Evolutionary conservation across 106 monocot genomes (phyloP), one percentile per base, ranked within the genome.

Genomic region (Platanthera zijinensis): DNA sequence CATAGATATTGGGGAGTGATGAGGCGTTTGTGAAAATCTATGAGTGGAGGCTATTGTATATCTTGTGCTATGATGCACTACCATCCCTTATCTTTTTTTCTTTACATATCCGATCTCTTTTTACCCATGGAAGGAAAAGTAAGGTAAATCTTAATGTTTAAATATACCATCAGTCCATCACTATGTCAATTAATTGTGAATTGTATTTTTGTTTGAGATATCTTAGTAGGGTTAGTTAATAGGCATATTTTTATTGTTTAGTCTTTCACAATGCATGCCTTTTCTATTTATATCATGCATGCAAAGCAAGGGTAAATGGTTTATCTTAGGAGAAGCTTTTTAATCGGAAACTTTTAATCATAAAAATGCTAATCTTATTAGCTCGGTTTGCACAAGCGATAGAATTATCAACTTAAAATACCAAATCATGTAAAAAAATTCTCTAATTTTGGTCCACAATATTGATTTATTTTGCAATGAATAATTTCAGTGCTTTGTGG

Each of bases 401-500:
- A 19, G 18, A 7, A 18, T 12, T 59, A 59, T 59, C 7, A 59
- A 59, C 21, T 59, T n/a, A 59, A 59, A 59, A 32, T 32, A 32
- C 10, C 14, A 45, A 50, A 12, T 22, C 4, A 51, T 62, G 28
- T 17, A 51, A 45, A 17, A 12, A 15, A 63, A 19, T 53, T 75
- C n/a, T 32, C 56, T 13, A 56, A 56, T 56, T 56, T 56, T 3
- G 0, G 19, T 8, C 21, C 59, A 59, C 59, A 18, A 18, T 5
- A 59, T 11, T 59, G 5, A 59, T 18, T 73, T 21, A 21, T 52
- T 21, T 28, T 76, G 14, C 61, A 53, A 28, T 25, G n/a, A 50
- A 48, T 68, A n/a, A 50, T 10, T 54, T 51, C n/a, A 21, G n/a
- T 77, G 64, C 68, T 67, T 78, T 79, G 8, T 51, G 75, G 39